Evolutionary conservation across 768 basidiomycete species (phyloP), one percentile per base, ranked within the genome.

Genomic region (Porphyrellus cyaneotinctus): DNA sequence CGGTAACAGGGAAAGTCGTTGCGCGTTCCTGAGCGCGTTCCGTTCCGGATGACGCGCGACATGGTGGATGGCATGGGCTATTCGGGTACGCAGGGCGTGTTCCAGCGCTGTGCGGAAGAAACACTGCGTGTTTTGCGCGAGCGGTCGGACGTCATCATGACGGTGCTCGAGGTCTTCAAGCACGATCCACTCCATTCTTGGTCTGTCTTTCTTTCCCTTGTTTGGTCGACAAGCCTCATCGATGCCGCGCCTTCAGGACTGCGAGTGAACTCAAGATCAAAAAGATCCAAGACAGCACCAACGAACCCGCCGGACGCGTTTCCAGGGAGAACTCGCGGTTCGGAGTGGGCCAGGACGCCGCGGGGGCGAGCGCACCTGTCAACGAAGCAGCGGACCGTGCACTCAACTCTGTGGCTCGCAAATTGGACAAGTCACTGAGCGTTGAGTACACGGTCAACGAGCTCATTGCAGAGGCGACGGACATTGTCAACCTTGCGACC

Each of bases 131-230:
- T 99, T 6, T 74, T 98, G 31, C 81, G 95, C 12, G 85, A 88
- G 35, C 81, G 85, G 11, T 90, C 91, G 0, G 88, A 85, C 31
- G 83, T 95, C 41, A 86, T 99, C 63, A 83, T 94, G 80, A 97
- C 95, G 1, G 88, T 99, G 4, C 77, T 99, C 33, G 95, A 97
- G 63, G 95, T 97, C 14, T 97, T 98, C 82, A 92, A 90, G 68
- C 83, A 95, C 64, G 95, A 99, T 68, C 95, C 97, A 6, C 78
- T 99, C 18, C 90, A 97, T 61, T 86, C 83, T 28, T 98, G 95
- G 95, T 92, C 44, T 32, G 82, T 59, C 51, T 12, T 56, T 33
- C 28, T 43, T 13, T 20, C 8, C 24, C 46, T 33, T 41, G 12
- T 24, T 30, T 23, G 17, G n/a, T n/a, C 2, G 12, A 15, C 9